Evolutionary conservation across 2,329 filamentous ascomycete species (phyloP).

Genomic region (Exophiala bonariae): DNA sequence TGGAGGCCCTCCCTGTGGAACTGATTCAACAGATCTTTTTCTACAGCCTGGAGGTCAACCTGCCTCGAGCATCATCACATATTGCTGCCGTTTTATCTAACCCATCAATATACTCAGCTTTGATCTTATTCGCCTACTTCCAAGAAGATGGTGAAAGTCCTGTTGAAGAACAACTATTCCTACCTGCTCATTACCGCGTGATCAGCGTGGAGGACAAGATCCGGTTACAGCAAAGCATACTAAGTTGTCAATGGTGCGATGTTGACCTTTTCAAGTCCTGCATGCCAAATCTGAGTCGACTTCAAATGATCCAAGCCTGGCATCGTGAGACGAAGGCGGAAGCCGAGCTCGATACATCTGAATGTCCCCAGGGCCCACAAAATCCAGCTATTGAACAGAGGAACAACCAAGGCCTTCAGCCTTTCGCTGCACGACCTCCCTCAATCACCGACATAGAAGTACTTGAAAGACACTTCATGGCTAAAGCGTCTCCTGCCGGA

Average conservation of each 20-base stretch:
- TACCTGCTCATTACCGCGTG: constrained; percentile 36
- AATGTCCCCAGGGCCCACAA: background rate
- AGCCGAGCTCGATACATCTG: background rate
- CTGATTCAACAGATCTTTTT: constrained; percentile 55
- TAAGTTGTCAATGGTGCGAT: constrained; percentile 43
- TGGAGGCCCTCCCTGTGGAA: constrained; percentile 52
- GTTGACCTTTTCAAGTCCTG: constrained; percentile 34
- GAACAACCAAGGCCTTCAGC: background rate
- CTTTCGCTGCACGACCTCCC: constrained; percentile 1
- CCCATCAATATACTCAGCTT: constrained; percentile 40
- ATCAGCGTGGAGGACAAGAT: constrained; percentile 31
- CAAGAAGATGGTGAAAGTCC: constrained; percentile 35
- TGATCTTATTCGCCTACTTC: constrained; percentile 44
- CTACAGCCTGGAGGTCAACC: constrained; percentile 46
- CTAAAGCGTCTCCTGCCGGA: no score
- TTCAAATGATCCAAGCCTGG: constrained; percentile 38
- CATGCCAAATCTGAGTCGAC: constrained; percentile 35
- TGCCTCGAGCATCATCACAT: constrained; percentile 42
- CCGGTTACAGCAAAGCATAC: constrained; percentile 36
- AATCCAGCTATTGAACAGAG: background rate
- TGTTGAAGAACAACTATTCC: constrained; percentile 37
- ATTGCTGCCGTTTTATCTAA: constrained; percentile 42
- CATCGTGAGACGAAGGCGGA: constrained; percentile 20
- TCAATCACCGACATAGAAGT: constrained; percentile 3
- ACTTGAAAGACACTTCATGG: constrained; percentile 15